phyloP scores from a whole-genome alignment of 306 rosid species.

The Neltuma alba region DNA sequence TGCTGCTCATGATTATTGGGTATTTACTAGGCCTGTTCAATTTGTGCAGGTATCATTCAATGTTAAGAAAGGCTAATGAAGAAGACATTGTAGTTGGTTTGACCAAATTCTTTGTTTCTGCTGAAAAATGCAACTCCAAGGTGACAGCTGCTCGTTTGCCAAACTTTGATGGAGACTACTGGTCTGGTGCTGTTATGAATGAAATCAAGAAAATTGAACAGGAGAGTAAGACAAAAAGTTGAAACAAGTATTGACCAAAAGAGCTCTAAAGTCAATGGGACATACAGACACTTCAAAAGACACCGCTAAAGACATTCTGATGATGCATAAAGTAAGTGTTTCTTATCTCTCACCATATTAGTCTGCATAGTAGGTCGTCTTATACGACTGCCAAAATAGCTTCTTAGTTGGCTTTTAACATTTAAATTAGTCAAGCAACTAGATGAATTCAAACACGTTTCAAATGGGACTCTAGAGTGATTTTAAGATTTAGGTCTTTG shows the following conservation, averaged over 20 bases:
- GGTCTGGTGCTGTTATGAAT: slow-evolving; percentile 53
- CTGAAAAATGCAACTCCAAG: slow-evolving; percentile 43
- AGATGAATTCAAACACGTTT: too few species aligned
- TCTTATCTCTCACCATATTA: slow-evolving; percentile 15
- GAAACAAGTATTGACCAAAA: slow-evolving; percentile 30
- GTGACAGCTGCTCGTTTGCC: slow-evolving; percentile 67
- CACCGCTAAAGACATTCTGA: slow-evolving; percentile 51
- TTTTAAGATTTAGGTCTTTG: neutral
- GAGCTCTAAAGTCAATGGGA: slow-evolving; percentile 59
- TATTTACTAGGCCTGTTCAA: slow-evolving; percentile 21
- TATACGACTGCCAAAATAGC: neutral
- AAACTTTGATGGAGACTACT: slow-evolving; percentile 73
- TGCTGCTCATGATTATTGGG: slow-evolving; percentile 2
- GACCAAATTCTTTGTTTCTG: slow-evolving; percentile 53
- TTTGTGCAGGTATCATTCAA: slow-evolving; percentile 55
- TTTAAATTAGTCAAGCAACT: too few species aligned
- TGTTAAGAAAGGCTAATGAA: slow-evolving; percentile 56
- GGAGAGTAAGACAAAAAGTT: slow-evolving; percentile 32
- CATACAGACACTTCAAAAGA: slow-evolving; percentile 44
- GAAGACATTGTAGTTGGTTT: slow-evolving; percentile 59
- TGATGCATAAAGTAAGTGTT: slow-evolving; percentile 59
- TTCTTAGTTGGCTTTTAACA: too few species aligned
- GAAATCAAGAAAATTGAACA: too few species aligned
- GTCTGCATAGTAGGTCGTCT: slow-evolving; percentile 5
- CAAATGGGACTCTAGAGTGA: too few species aligned